Evolutionary conservation across 768 basidiomycete species (phyloP), one percentile per base, ranked within the genome.

Genomic region (Calvatia gigantea): DNA sequence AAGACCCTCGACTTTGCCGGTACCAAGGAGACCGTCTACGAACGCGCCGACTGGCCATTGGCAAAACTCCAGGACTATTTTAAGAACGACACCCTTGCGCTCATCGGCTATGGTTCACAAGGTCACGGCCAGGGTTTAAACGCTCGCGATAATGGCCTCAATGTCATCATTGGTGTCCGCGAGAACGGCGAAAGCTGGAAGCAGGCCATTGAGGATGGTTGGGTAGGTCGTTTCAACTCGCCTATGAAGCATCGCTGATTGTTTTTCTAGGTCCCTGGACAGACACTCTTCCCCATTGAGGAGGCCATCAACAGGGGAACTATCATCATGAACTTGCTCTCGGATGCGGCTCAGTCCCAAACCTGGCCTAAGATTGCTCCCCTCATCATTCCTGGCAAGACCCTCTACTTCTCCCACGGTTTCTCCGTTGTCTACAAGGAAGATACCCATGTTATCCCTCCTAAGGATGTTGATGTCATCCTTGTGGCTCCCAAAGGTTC

Each of bases 351-450:
- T n/a, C 97, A 99, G 77, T 94, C 92, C 12, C 84, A 89, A 72
- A 98, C 95, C 28, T 99, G 97, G 97, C 78, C 88, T 35, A 76
- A 81, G 51, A 63, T 99, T 64, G 87, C 85, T 41, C 96, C 97
- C 53, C 85, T 98, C 67, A 95, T 98, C 79, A 98, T 94, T 73
- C 93, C 95, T 84, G 97, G 92, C 77, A 98, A 99, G 83, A 99
- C 97, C n/a, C 89, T 99, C 60, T 99, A 99, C 87, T 99, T 99
- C 81, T 94, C 96, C 5, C 97, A 99, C 72, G 97, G 97, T 67
- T 99, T 99, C 88, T 98, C 96, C 61, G 84, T 98, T 61, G 94
- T 99, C 52, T 99, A 88, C 86, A 93, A 95, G 81, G 85, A 99
- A 5, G 93, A 97, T 73, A 99, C 97, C 62, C 81, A 95, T 54